Conservation (phyloP, 2,329 filamentous ascomycete species). For the Pseudogymnoascus sp. region DNA sequence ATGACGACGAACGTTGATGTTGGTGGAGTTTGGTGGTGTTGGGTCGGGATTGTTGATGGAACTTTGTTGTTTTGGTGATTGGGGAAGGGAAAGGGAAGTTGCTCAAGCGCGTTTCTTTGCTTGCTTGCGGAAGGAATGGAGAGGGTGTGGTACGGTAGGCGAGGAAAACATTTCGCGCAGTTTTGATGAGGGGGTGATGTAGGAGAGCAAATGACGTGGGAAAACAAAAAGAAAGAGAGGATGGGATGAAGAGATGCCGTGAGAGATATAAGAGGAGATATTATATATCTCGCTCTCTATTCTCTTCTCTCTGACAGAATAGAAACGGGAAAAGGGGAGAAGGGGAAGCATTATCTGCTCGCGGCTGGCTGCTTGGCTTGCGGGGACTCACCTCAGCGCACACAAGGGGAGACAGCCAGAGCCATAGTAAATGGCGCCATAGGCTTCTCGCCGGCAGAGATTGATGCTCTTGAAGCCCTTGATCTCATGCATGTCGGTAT, state of each 20-base stretch:
- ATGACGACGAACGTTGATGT: constrained; percentile 15
- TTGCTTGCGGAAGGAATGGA: constrained; percentile 1
- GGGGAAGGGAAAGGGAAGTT: not conserved
- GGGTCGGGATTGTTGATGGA: constrained; percentile 1
- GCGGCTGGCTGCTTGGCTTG: not conserved
- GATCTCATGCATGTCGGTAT: not conserved
- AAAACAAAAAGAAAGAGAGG: not conserved
- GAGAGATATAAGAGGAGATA: not conserved
- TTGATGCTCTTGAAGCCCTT: constrained; percentile 1
- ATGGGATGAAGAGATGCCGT: not conserved
- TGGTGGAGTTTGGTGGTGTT: constrained; percentile 10
- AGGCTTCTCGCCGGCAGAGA: not conserved
- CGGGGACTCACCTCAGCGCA: not conserved
- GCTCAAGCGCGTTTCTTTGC: constrained; percentile 6
- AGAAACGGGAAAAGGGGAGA: not conserved
- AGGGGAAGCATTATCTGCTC: not conserved
- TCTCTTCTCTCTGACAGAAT: not conserved
- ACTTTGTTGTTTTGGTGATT: constrained; percentile 8
- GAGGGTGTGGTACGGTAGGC: not conserved
- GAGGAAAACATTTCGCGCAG: constrained; percentile 1
- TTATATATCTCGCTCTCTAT: not conserved
- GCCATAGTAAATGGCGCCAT: not conserved
- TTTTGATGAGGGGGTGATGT: not conserved
- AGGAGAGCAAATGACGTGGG: not conserved
- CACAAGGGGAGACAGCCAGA: not conserved